A percentile compares a stretch with the other conserved stretches of the same genome.
Conservation (phyloP, 768 basidiomycete genomes). For the Macrolepiota fuliginosa region DNA sequence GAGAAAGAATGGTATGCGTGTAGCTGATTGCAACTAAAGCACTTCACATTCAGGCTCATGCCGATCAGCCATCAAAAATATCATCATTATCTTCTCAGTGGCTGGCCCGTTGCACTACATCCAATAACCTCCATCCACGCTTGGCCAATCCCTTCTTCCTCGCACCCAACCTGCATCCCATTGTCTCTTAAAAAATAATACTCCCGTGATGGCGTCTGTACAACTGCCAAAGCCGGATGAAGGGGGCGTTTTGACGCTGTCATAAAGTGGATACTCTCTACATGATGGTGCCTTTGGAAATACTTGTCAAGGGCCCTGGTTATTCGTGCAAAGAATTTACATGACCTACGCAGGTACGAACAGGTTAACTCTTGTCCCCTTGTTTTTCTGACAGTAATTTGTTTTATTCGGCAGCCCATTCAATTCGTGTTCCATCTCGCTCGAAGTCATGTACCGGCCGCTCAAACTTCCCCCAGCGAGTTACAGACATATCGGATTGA, state of each 20-base stretch:
- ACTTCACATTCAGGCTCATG: not conserved
- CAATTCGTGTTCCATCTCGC: slow-evolving; percentile 72
- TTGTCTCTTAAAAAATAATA: slow-evolving; percentile 73
- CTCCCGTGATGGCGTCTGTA: slow-evolving; percentile 68
- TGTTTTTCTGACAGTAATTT: slow-evolving; percentile 12
- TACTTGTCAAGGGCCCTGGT: not conserved
- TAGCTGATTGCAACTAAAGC: not conserved
- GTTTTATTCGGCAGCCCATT: slow-evolving; percentile 38
- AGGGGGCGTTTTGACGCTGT: slow-evolving; percentile 38
- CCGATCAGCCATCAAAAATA: slow-evolving; percentile 14
- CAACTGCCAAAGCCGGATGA: slow-evolving; percentile 62
- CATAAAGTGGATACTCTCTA: slow-evolving; percentile 73
- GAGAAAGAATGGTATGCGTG: not conserved
- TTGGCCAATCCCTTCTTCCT: slow-evolving; percentile 66
- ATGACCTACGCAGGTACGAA: slow-evolving; percentile 61
- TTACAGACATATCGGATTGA: not conserved
- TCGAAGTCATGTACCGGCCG: slow-evolving; percentile 64
- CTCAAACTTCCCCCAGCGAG: slow-evolving; percentile 37
- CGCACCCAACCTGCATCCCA: slow-evolving; percentile 73
- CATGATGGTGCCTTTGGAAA: slow-evolving; percentile 59
- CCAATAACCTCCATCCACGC: slow-evolving; percentile 62
- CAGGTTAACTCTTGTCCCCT: slow-evolving; percentile 41
- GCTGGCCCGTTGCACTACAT: slow-evolving; percentile 32
- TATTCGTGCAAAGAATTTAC: not conserved
- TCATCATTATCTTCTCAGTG: not conserved